Conservation (phyloP, 768 basidiomycete genomes). For the Lactifluus rugatus region DNA sequence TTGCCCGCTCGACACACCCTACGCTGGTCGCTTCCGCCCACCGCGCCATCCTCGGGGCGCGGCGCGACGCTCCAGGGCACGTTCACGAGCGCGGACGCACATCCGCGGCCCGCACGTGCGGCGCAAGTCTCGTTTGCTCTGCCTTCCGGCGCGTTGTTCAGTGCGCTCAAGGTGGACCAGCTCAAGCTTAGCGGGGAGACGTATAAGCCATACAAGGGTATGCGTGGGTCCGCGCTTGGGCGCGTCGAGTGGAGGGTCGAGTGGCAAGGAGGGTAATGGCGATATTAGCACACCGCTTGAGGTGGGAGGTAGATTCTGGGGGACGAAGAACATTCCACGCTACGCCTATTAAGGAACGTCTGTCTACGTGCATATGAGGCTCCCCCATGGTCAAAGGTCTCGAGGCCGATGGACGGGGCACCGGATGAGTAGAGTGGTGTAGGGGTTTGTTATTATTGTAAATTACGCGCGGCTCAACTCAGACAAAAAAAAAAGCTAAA, state of each 20-base stretch:
- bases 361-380: too few species aligned
- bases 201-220: constrained; percentile 91
- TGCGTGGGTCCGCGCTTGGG: constrained; percentile 58
- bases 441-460: too few species aligned
- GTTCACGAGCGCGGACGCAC: constrained; percentile 39
- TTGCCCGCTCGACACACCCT: constrained; percentile 52
- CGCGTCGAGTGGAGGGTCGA: constrained; percentile 50
- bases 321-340: too few species aligned
- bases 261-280: constrained; percentile 5
- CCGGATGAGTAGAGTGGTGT: too few species aligned
- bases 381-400: too few species aligned
- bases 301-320: too few species aligned
- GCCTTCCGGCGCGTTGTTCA: constrained; percentile 53
- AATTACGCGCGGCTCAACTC: too few species aligned
- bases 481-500: too few species aligned
- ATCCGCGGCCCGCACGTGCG: constrained; percentile 61
- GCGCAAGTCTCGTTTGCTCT: constrained; percentile 66
- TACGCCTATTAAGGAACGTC: too few species aligned
- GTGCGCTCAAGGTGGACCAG: constrained; percentile 77
- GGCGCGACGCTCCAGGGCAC: constrained; percentile 54
- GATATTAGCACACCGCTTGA: too few species aligned
- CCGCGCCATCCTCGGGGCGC: constrained; percentile 44
- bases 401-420: too few species aligned
- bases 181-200: constrained; percentile 67
- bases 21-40: constrained; percentile 66